These are phyloP conservation scores for Torulaspora franciscae DNA, from an alignment of 805 yeast genomes.

Conservation along the genomic window DNA sequence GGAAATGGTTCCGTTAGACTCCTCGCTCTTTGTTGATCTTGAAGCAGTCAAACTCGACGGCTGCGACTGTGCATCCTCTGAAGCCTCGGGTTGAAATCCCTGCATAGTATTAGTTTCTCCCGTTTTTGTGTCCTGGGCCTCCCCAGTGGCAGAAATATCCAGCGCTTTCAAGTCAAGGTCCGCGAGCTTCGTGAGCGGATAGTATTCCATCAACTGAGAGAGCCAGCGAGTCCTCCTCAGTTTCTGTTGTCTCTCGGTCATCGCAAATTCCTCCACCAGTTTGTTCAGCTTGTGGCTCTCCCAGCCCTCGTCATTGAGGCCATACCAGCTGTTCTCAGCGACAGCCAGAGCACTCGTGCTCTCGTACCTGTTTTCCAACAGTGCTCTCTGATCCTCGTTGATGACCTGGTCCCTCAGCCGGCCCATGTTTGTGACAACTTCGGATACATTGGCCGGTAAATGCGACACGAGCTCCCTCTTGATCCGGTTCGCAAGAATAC, in stretches of 20 bases:
- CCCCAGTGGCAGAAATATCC: slow-evolving; percentile 5
- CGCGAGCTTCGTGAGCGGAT: slow-evolving; percentile 65
- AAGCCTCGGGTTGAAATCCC: background rate
- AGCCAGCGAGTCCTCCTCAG: slow-evolving; percentile 74
- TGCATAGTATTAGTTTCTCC: background rate
- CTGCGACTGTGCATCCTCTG: background rate
- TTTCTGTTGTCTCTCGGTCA: slow-evolving; percentile 48
- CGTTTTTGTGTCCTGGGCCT: background rate
- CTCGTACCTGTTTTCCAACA: slow-evolving; percentile 22
- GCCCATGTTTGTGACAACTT: slow-evolving; percentile 66
- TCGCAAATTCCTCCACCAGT: slow-evolving; percentile 55
- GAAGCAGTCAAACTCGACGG: background rate
- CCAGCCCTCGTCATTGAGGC: slow-evolving; percentile 63
- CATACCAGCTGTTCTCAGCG: slow-evolving; percentile 28
- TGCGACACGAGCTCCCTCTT: slow-evolving; percentile 63
- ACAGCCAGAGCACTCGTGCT: slow-evolving; percentile 12
- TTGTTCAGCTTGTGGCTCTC: slow-evolving; percentile 56
- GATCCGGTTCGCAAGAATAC: slow-evolving; percentile 75
- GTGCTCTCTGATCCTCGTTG: slow-evolving; percentile 43
- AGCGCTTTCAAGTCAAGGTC: slow-evolving; percentile 47
- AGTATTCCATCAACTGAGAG: slow-evolving; percentile 85
- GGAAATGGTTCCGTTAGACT: slow-evolving; percentile 53
- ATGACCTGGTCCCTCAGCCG: slow-evolving; percentile 53
- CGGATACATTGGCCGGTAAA: slow-evolving; percentile 67
- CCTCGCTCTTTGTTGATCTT: slow-evolving; percentile 2